phyloP scores from a whole-genome alignment of 495 filamentous ascomycete genomes.

The Penicillium roqueforti region DNA sequence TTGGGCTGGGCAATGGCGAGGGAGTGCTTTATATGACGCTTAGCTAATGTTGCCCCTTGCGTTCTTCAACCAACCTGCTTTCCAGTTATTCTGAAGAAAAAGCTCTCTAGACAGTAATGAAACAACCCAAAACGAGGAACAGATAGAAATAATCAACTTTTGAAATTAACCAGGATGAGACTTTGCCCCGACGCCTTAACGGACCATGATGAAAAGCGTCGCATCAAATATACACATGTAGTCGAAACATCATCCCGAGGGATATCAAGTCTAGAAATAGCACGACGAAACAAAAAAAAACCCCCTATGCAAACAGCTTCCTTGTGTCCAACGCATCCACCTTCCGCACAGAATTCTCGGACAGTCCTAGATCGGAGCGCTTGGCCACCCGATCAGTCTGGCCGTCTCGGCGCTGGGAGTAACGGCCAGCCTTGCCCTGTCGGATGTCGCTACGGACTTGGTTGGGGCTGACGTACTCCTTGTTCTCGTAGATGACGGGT shows the following conservation, averaged over 20 bases:
- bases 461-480: constrained; percentile 95
- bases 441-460: constrained; percentile 81
- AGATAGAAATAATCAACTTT: constrained; percentile 17
- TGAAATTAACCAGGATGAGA: constrained; percentile 25
- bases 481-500: constrained; percentile 97
- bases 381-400: constrained; percentile 66
- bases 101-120: not conserved
- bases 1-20: not conserved
- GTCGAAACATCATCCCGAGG: constrained; percentile 26
- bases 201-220: constrained; percentile 38
- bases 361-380: constrained; percentile 70
- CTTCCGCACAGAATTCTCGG: constrained; percentile 56
- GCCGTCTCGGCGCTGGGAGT: constrained; percentile 69
- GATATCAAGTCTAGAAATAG: constrained; percentile 34
- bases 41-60: constrained; percentile 21
- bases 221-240: constrained; percentile 45
- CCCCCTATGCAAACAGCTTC: constrained; percentile 68
- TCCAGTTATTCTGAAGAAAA: not conserved
- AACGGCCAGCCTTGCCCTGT: constrained; percentile 66
- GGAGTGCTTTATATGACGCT: constrained; percentile 11
- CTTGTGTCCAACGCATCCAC: constrained; percentile 73
- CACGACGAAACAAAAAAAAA: constrained; percentile 19
- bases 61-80: not conserved
- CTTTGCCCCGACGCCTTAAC: constrained; percentile 38
- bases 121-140: not conserved